Evolutionary conservation across 805 yeast genomes (phyloP), one percentile per base, ranked within the genome.

Genomic region (Yamadazyma tumulicola): DNA sequence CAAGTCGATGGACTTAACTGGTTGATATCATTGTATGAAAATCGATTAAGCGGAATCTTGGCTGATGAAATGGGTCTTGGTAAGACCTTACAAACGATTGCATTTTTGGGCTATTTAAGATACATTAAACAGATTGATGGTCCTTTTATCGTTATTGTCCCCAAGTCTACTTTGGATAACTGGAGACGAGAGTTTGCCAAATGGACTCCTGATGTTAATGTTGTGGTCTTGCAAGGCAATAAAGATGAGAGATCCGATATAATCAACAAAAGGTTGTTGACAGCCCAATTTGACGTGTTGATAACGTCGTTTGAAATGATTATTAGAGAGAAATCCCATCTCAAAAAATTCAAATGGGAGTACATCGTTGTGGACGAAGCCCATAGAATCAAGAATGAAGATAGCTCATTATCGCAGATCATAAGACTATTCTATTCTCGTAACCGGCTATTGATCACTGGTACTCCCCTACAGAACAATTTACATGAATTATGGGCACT

Each of bases 41-140:
- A 91, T 58, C 75, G 83, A 48, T 71, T 91, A 28, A 83, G 95
- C 7, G 98, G 98, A 14, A 93, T 91, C 29, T 64, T 91, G 32
- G 98, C 98, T 9, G 98, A 91, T 61, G 98, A 91, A 57, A 91
- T 93, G 98, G 98, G 98, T 3, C 70, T 91, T 26, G 98, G 98
- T 37, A 91, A 91, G 59, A 91, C 98, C 4, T 66, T 93, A 37
- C 98, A 91, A 61, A 91, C 97, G 0, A 87, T 91, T 30, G 77
- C 97, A 1, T 93, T 91, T 49, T 63, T 91, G 31, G 97, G 97
- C 0, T 87, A 85, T 55, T 61, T 93, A 41, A 74, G 97, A 44
- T 87, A 86, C 53, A 67, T 80, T 35, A 79, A 79, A 48, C 74
- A 78, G 19, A 74, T 89, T 11, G 83, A 81, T 42, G 98, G 98